Evolutionary conservation across 2,329 filamentous ascomycete species (phyloP), one percentile per base, ranked within the genome.

Genomic region (Herpotrichia juniperi): DNA sequence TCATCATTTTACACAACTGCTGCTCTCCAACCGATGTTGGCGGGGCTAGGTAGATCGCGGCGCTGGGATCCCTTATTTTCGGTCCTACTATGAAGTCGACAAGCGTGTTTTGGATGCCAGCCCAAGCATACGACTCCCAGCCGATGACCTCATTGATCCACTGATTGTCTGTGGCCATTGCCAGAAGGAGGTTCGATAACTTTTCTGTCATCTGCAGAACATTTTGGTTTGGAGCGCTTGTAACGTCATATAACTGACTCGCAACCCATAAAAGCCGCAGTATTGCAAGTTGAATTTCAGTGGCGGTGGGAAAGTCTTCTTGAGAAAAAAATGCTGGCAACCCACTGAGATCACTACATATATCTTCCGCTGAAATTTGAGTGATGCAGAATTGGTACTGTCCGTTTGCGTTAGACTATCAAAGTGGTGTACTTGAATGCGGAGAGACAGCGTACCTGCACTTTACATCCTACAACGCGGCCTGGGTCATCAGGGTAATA

Each of bases 321-420:
- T n/a, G n/a, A n/a, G 44, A 35, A 2, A 46, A 19, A 16, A 22
- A 17, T 2, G 21, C 46, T 8, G 43, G 51, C 8, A 57, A 46
- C 2, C n/a, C 35, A 21, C 3, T 43, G 12, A 55, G 37, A 21
- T 25, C 16, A 2, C 46, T 52, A 34, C 55, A 58, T 7, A n/a
- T n/a, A 9, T 31, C 28, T 2, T n/a, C n/a, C n/a, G n/a, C n/a
- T n/a, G n/a, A n/a, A n/a, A n/a, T n/a, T n/a, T n/a, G n/a, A n/a
- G 42, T 26, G 21, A 46, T 17, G 40, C 48, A 50, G 28, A 25
- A 45, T 30, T 50, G 48, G 30, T 50, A 46, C 48, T 50, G 12
- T 10, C 7, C 8, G 6, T n/a, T 6, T 31, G n/a, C 19, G 17
- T 14, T 30, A 3, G 21, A 43, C 12, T 25, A 24, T 9, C 22